Evolutionary conservation across 2,329 filamentous ascomycete genomes (phyloP), one percentile per base, ranked within the genome.

Genomic region (Fusarium globosum): DNA sequence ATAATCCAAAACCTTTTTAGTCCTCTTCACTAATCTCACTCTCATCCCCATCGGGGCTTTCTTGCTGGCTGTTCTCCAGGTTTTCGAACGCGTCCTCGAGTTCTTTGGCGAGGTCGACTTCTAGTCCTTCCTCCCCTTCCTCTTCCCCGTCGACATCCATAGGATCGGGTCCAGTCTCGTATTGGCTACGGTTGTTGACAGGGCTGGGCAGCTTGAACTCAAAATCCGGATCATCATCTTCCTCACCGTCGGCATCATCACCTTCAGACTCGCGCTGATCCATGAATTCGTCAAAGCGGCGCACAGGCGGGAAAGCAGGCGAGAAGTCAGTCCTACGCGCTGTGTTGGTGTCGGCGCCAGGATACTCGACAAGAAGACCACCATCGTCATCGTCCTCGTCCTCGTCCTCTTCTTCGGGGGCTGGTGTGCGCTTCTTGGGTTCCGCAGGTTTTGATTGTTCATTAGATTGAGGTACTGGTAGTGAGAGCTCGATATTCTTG

Each of bases 21-120:
- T 92, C 90, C 79, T 92, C 90, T 78, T 92, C 90, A 73, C 90
- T 92, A 61, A 92, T 89, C 74, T 91, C 89, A 73, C 90, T 92
- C 79, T 92, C 90, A 59, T 90, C 88, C 43, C 85, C 86, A 33
- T 86, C 85, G 35, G 85, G 83, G 68, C 83, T 86, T 41, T 84
- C 87, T 33, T 86, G 84, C 68, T 87, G 83, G 73, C 85, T 82
- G 41, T 88, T 88, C 74, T 89, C 88, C 78, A 91, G 83, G 74
- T 90, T 88, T 58, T 81, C 81, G 76, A 83, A 82, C 4, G 81
- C 81, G 28, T 86, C 87, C 61, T 88, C 88, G 45, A 91, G 80
- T 35, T 87, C 85, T 76, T 88, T 87, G 66, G 88, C 88, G 52
- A 85, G 75, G 26, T 85, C 83, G 28, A 80, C 80, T 60, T 81